These are phyloP conservation scores for Entomortierella lignicola DNA, from an alignment of 192 early-diverging fungal species.

Conservation along the genomic window DNA sequence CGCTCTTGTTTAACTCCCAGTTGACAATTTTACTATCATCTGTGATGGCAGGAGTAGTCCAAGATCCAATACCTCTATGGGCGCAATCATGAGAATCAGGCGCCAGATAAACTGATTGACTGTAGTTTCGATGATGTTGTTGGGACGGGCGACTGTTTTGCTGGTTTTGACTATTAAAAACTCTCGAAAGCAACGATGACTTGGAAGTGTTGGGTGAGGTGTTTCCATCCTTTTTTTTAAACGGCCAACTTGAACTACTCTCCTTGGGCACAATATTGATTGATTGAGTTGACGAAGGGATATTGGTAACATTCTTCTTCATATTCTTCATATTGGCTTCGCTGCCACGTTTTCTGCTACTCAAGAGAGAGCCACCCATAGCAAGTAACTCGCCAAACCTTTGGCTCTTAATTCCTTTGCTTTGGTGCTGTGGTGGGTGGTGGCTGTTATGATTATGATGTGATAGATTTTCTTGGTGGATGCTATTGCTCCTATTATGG, in stretches of 20 bases:
- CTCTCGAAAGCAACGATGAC: constrained; percentile 6
- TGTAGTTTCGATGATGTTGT: background rate
- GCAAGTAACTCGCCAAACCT: constrained; percentile 18
- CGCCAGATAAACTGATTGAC: background rate
- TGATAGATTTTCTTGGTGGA: background rate
- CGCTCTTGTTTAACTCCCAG: constrained; percentile 29
- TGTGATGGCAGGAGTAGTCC: background rate
- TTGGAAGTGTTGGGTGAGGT: constrained; percentile 7
- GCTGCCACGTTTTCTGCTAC: constrained; percentile 34
- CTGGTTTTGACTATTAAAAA: constrained; percentile 10
- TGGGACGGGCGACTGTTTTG: background rate
- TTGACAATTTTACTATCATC: constrained; percentile 12
- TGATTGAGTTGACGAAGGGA: background rate
- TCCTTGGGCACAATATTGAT: background rate
- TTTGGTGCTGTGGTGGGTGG: background rate
- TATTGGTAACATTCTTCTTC: background rate
- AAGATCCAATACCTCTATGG: background rate
- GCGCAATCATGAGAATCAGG: background rate
- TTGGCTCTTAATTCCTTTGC: constrained; percentile 2
- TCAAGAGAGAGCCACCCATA: constrained; percentile 7
- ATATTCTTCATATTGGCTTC: constrained; percentile 25
- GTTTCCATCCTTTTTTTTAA: background rate
- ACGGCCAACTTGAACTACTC: background rate
- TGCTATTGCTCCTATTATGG: background rate
- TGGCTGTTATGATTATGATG: background rate